Percentiles rank a stretch among this genome's conserved stretches.
phyloP scores from a whole-genome alignment of 148 eudicot species.

The Silene uniflora region DNA sequence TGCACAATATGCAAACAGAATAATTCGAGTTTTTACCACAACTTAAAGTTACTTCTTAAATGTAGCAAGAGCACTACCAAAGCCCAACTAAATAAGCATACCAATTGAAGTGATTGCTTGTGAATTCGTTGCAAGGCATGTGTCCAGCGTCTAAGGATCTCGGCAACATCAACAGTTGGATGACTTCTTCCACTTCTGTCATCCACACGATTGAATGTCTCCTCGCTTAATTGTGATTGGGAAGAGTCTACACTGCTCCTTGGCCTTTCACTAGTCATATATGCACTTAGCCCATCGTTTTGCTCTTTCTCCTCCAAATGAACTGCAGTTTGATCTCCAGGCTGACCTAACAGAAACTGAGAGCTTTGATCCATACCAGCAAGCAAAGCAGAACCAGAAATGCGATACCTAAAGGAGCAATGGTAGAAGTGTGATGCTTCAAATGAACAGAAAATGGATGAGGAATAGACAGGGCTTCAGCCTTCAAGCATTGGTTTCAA shows the following conservation, averaged over 20 bases:
- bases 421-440: constrained; percentile 3
- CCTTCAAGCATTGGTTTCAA: background rate
- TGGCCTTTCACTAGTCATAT: constrained; percentile 36
- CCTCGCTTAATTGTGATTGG: constrained; percentile 46
- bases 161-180: constrained; percentile 92
- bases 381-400: constrained; percentile 91
- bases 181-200: constrained; percentile 74
- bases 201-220: constrained; percentile 50
- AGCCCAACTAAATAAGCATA: constrained; percentile 24
- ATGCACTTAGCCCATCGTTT: constrained; percentile 45
- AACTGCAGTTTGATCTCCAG: constrained; percentile 41
- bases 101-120: constrained; percentile 94
- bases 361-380: constrained; percentile 97
- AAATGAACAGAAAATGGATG: background rate
- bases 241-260: constrained; percentile 46
- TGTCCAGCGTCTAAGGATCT: constrained; percentile 94
- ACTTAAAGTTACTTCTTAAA: background rate
- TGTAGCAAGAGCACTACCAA: background rate
- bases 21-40: background rate
- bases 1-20: constrained; percentile 24
- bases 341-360: constrained; percentile 38
- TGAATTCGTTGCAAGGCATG: constrained; percentile 96
- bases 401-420: constrained; percentile 68
- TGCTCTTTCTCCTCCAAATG: constrained; percentile 49
- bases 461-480: background rate